Percentiles rank a stretch among this genome's conserved stretches.
These are phyloP conservation scores for Cryptosporidium ubiquitum DNA, from an alignment of 169 alveolate genomes.

Conservation along the genomic window DNA sequence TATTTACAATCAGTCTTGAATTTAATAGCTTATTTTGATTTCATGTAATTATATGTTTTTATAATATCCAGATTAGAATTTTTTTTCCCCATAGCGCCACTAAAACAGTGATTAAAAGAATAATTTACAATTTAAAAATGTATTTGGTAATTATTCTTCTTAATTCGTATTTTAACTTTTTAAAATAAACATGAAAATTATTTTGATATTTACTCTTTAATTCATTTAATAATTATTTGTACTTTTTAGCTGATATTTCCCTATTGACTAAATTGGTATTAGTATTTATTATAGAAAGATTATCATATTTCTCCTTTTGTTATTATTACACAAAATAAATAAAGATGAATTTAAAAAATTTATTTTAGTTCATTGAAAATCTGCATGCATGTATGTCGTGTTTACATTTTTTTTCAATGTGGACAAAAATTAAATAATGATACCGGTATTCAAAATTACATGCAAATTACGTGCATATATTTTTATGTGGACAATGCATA, in stretches of 20 bases:
- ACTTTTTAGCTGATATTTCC: background rate
- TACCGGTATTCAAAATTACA: background rate
- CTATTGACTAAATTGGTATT: no score
- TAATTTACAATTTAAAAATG: background rate
- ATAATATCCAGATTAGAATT: conserved; percentile 12
- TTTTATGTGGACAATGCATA: background rate
- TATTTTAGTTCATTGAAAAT: background rate
- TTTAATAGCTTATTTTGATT: background rate
- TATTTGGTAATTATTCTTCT: background rate
- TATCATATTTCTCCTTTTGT: no score
- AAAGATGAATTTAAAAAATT: background rate
- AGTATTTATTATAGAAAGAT: no score
- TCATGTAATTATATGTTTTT: background rate
- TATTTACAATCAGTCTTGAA: background rate
- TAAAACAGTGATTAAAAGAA: background rate
- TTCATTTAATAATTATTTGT: no score
- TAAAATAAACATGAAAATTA: background rate
- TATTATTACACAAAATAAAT: no score
- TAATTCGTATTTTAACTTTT: no score
- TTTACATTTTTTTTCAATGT: background rate
- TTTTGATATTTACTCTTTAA: background rate
- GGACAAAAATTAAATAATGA: background rate
- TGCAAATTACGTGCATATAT: conserved; percentile 1
- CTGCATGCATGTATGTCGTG: background rate
- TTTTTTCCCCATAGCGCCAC: conserved; percentile 29